Evolutionary conservation across 371 early-diverging fungal genomes (phyloP).

Genomic region (Rhizomucor pusillus): DNA sequence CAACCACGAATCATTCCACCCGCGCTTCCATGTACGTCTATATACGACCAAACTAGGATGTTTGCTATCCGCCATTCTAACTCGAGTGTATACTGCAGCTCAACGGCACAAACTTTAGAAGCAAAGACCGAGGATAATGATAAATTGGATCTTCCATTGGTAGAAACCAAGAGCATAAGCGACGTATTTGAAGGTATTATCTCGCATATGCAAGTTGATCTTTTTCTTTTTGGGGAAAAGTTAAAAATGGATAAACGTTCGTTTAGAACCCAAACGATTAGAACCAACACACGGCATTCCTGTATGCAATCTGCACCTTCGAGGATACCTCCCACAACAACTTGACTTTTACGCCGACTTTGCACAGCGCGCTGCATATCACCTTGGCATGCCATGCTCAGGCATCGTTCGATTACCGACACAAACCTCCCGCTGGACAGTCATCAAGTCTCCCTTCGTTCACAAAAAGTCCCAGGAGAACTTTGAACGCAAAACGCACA

Average conservation of each 20-base stretch:
- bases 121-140: neutral
- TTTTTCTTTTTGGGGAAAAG: neutral
- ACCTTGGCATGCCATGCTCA: constrained; percentile 75
- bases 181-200: constrained; percentile 12
- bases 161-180: constrained; percentile 2
- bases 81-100: no score
- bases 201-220: no score
- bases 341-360: constrained; percentile 89
- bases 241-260: neutral
- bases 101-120: no score
- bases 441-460: constrained; percentile 91
- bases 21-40: no score
- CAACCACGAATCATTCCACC: no score
- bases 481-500: constrained; percentile 90
- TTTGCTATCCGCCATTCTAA: no score
- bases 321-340: constrained; percentile 73
- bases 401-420: constrained; percentile 76
- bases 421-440: constrained; percentile 85
- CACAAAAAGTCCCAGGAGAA: constrained; percentile 96
- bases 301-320: constrained; percentile 72
- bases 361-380: constrained; percentile 77
- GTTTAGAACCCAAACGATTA: constrained; percentile 37
- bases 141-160: neutral
- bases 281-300: constrained; percentile 64
- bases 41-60: no score